Evolutionary conservation across 2,329 filamentous ascomycete genomes (phyloP).

Genomic region (Penicillium hordei): DNA sequence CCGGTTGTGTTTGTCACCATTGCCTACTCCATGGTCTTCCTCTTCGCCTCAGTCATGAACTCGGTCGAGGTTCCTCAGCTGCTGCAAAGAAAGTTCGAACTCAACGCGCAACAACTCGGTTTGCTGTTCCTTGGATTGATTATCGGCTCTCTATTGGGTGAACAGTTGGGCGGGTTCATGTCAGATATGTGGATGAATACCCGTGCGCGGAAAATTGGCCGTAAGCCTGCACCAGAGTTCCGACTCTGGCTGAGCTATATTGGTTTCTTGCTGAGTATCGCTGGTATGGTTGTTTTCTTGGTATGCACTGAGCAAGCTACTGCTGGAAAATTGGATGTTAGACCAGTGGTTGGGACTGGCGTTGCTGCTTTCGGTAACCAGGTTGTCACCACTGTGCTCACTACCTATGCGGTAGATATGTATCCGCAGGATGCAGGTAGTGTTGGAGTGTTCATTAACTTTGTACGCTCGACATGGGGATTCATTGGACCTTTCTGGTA

Average conservation of each 20-base stretch:
- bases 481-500: conserved; percentile 40
- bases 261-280: conserved; percentile 53
- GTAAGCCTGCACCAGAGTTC: conserved; percentile 51
- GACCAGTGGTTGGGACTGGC: conserved; percentile 56
- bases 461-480: conserved; percentile 48
- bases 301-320: conserved; percentile 52
- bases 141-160: conserved; percentile 58
- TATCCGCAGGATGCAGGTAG: conserved; percentile 55
- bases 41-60: conserved; percentile 54
- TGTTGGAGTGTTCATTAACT: conserved; percentile 60
- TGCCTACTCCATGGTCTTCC: conserved; percentile 59
- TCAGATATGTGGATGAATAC: conserved; percentile 59
- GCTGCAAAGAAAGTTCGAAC: conserved; percentile 55
- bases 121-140: conserved; percentile 60
- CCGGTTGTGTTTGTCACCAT: conserved; percentile 53
- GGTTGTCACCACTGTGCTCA: conserved; percentile 61
- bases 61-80: conserved; percentile 62
- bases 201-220: conserved; percentile 31
- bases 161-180: conserved; percentile 57
- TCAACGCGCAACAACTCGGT: conserved; percentile 59
- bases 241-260: conserved; percentile 59
- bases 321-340: conserved; percentile 53
- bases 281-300: conserved; percentile 57
- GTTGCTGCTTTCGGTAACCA: conserved; percentile 59
- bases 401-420: conserved; percentile 61